phyloP scores from a whole-genome alignment of 352 stramenopile genomes.

The Phytophthora pinifolia region DNA sequence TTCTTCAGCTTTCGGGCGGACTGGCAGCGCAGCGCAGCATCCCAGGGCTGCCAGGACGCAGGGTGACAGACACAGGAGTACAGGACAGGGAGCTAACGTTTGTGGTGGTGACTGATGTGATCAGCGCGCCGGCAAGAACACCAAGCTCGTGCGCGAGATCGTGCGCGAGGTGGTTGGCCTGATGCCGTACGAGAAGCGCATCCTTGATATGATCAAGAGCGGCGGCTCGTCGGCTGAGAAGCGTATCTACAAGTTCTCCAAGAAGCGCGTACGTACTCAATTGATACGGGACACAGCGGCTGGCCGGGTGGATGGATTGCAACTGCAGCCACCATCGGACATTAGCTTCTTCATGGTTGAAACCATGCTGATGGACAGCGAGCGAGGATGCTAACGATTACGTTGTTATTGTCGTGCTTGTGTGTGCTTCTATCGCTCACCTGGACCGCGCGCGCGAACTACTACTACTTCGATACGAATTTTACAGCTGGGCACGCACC shows the following conservation, averaged over 20 bases:
- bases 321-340: no score
- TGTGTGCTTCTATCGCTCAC: background rate
- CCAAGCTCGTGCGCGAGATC: slow-evolving; percentile 94
- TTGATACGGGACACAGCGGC: background rate
- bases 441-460: background rate
- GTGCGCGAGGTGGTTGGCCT: slow-evolving; percentile 97
- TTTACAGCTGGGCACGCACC: slow-evolving; percentile 95
- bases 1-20: slow-evolving; percentile 1
- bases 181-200: slow-evolving; percentile 99
- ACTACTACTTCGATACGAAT: slow-evolving; percentile 6
- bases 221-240: slow-evolving; percentile 96
- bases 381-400: slow-evolving; percentile 20
- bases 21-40: slow-evolving; percentile 1
- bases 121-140: slow-evolving; percentile 93
- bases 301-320: no score
- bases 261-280: slow-evolving; percentile 89
- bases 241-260: slow-evolving; percentile 99
- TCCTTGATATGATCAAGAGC: slow-evolving; percentile 99
- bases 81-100: slow-evolving; percentile 13
- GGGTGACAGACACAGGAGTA: background rate
- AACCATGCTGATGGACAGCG: no score
- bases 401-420: slow-evolving; percentile 9
- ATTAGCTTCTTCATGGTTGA: no score
- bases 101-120: slow-evolving; percentile 16
- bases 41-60: background rate